A percentile compares a stretch with the other conserved stretches of the same genome.
These are phyloP conservation scores for Ophiostoma perfectum DNA, from an alignment of 2,329 filamentous ascomycete species.

Conservation along the genomic window DNA sequence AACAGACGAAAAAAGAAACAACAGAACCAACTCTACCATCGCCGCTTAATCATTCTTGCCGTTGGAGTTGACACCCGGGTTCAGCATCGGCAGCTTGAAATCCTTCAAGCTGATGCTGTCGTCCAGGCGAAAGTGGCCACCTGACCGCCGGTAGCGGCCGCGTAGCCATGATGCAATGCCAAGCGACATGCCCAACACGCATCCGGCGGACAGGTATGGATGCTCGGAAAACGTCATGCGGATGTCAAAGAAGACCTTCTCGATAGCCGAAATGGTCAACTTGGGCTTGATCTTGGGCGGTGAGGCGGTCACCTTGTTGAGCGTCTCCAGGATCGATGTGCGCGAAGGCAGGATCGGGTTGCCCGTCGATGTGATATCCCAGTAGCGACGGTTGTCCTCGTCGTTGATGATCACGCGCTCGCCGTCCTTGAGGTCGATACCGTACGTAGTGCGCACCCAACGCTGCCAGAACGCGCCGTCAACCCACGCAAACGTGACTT, in stretches of 20 bases:
- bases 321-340: conserved; percentile 83
- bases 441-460: conserved; percentile 93
- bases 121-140: conserved; percentile 51
- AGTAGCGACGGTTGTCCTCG: conserved; percentile 90
- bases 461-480: conserved; percentile 96
- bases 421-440: conserved; percentile 78
- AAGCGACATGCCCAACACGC: conserved; percentile 53
- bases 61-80: conserved; percentile 37
- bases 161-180: conserved; percentile 50
- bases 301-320: conserved; percentile 63
- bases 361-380: conserved; percentile 85
- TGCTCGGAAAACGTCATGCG: conserved; percentile 54
- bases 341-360: conserved; percentile 85
- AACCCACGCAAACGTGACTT: conserved; percentile 94
- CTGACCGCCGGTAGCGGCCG: conserved; percentile 49
- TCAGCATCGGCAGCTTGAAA: conserved; percentile 60
- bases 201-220: conserved; percentile 52
- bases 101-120: conserved; percentile 44
- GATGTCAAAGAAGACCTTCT: conserved; percentile 66
- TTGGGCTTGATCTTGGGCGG: conserved; percentile 70
- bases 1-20: not conserved
- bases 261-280: conserved; percentile 66
- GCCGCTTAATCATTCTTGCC: conserved; percentile 47
- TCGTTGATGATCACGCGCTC: conserved; percentile 96
- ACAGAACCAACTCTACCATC: not conserved